These are phyloP conservation scores for Holtermanniella nyarrowii DNA, from an alignment of 768 basidiomycete genomes.

Conservation along the genomic window DNA sequence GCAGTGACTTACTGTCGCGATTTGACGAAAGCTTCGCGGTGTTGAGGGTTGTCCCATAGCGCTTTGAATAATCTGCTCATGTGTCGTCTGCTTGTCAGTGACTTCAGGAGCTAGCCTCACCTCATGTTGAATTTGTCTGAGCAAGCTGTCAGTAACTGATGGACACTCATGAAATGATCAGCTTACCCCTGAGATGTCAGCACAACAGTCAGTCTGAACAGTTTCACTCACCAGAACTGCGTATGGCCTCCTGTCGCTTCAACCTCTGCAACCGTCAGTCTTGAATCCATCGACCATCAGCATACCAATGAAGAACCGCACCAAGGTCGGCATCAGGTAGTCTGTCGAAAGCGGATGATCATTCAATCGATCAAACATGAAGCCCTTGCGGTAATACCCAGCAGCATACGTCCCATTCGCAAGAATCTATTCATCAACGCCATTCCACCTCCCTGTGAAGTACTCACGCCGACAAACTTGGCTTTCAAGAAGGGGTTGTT, in stretches of 20 bases:
- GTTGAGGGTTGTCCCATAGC: slow-evolving; percentile 81
- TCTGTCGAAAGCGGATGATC: slow-evolving; percentile 73
- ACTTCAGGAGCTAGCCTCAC: slow-evolving; percentile 10
- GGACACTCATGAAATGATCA: no score
- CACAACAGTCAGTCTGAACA: background rate
- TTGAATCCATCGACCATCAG: background rate
- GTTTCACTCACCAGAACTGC: slow-evolving; percentile 91
- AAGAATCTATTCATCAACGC: slow-evolving; percentile 22
- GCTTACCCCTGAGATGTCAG: background rate
- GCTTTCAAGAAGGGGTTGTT: slow-evolving; percentile 97
- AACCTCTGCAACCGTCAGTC: slow-evolving; percentile 55
- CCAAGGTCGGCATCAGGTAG: slow-evolving; percentile 80
- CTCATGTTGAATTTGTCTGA: slow-evolving; percentile 23
- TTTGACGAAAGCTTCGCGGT: slow-evolving; percentile 71
- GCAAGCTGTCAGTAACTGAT: no score
- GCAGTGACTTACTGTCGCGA: slow-evolving; percentile 60
- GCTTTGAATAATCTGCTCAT: slow-evolving; percentile 78
- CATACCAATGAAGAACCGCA: slow-evolving; percentile 85
- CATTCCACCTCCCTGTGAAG: background rate
- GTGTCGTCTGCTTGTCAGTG: slow-evolving; percentile 52
- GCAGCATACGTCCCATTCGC: slow-evolving; percentile 34
- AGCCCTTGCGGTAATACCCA: slow-evolving; percentile 41
- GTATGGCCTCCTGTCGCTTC: slow-evolving; percentile 96
- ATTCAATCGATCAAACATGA: slow-evolving; percentile 73
- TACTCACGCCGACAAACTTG: slow-evolving; percentile 78